phyloP scores from a whole-genome alignment of 2,329 filamentous ascomycete species.

The Arthrobotrys entomopaga region DNA sequence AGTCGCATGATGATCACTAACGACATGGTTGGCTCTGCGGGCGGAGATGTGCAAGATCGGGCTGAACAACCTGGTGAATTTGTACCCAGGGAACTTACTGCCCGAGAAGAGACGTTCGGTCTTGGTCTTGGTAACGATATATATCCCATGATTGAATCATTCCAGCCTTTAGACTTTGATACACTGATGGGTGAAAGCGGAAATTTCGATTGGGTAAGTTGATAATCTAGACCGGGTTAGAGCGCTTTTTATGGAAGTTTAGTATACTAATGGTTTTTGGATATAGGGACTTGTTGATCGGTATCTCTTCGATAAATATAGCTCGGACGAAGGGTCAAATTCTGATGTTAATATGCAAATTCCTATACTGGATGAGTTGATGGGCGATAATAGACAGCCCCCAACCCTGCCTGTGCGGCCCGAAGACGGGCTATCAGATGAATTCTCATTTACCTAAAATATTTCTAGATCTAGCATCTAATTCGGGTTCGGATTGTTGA shows the following conservation, averaged over 20 bases:
- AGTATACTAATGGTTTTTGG: background rate
- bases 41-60: constrained; percentile 14
- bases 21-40: constrained; percentile 8
- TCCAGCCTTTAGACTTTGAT: constrained; percentile 45
- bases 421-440: no score
- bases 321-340: constrained; percentile 1
- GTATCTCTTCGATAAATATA: constrained; percentile 37
- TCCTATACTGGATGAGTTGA: constrained; percentile 10
- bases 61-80: constrained; percentile 35
- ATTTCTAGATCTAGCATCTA: no score
- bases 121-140: constrained; percentile 33
- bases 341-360: constrained; percentile 10
- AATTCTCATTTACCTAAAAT: no score
- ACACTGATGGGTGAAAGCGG: constrained; percentile 37
- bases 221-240: no score
- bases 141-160: constrained; percentile 42
- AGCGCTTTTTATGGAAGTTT: background rate
- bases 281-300: constrained; percentile 45
- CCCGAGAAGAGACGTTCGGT: constrained; percentile 22
- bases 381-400: background rate
- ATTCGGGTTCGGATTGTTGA: no score
- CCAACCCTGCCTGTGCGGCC: background rate
- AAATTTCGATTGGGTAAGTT: constrained; percentile 45
- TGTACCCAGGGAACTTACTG: constrained; percentile 19
- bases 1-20: background rate